These are phyloP conservation scores for Xylaria bambusicola DNA, from an alignment of 495 filamentous ascomycete genomes.

Conservation along the genomic window DNA sequence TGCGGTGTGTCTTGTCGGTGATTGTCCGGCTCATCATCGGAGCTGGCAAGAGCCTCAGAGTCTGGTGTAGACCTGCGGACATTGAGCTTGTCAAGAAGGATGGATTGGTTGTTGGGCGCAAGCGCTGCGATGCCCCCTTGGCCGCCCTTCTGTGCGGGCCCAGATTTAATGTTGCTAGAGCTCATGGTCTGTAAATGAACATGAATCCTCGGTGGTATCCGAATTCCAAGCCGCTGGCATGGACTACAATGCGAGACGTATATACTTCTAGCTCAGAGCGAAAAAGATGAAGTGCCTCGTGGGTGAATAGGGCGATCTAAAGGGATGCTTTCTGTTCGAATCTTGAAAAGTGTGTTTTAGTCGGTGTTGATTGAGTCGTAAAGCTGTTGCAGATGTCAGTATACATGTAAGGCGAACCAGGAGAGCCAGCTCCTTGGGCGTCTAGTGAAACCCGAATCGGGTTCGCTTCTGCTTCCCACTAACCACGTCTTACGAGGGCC, in stretches of 20 bases:
- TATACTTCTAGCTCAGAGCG: conserved; percentile 15
- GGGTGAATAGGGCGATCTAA: conserved; percentile 1
- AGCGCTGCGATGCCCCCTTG: conserved; percentile 39
- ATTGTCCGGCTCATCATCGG: conserved; percentile 79
- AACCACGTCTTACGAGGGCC: background rate
- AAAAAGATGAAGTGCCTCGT: conserved; percentile 5
- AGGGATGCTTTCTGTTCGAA: background rate
- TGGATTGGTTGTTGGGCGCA: conserved; percentile 55
- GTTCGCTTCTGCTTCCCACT: background rate
- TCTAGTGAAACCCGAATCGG: background rate
- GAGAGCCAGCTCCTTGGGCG: background rate
- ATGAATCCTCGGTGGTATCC: conserved; percentile 7
- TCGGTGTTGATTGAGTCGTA: conserved; percentile 12
- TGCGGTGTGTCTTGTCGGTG: conserved; percentile 52
- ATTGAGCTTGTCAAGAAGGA: conserved; percentile 73
- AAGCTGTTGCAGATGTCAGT: background rate
- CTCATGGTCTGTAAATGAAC: conserved; percentile 44
- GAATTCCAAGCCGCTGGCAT: conserved; percentile 17
- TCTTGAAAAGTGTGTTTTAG: conserved; percentile 1
- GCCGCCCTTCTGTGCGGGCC: conserved; percentile 41
- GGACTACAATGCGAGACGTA: conserved; percentile 13
- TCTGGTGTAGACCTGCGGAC: conserved; percentile 81
- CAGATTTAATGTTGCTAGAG: conserved; percentile 45
- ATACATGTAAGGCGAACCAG: background rate
- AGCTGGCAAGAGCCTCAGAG: conserved; percentile 88